Evolutionary conservation across 2,329 filamentous ascomycete species (phyloP), one percentile per base, ranked within the genome.

Genomic region (Colletotrichum plurivorum): DNA sequence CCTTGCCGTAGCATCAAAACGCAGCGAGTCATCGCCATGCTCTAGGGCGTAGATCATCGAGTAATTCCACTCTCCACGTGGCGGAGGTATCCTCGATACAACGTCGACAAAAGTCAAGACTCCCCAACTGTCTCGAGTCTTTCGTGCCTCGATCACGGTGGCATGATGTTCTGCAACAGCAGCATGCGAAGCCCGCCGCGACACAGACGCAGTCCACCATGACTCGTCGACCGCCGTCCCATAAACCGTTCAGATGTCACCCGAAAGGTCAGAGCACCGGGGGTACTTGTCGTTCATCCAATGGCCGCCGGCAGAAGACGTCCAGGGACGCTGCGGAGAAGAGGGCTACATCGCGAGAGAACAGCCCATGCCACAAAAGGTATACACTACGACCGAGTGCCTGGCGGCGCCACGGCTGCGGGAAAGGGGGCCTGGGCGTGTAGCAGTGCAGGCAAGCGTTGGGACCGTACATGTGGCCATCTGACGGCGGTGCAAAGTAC

Each of bases 221-320:
- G 62, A 56, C 55, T 69, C 54, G 41, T 31, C 36, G 15, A 22
- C 46, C 45, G 49, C 62, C 55, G 31, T 69, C 55, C 18, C 66
- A 66, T 69, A 49, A 25, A 36, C 25, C 53, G 12, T 41, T 15
- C 43, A 16, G 48, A 36, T 59, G 66, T 20, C 41, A 65, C 27
- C 54, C 7, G 15, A 27, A 43, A 25, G 55, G 62, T 52, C 61
- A 41, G 49, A 59, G 54, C 66, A 55, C 22, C 45, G 41, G 56
- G 56, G 48, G 49, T 31, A 66, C 5, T 22, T 22, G 12, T 48
- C 55, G 55, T 66, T 66, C 62, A 43, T 69, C 62, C 66, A 66
- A 66, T 69, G 18, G 22, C 55, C 13, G 15, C 27, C 20, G 31
- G 43, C 51, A 51, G 22, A 52, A 60, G 51, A 51, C 36, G 22